Evolutionary conservation across 768 basidiomycete species (phyloP), one percentile per base, ranked within the genome.

Genomic region (Lactifluus volemus): DNA sequence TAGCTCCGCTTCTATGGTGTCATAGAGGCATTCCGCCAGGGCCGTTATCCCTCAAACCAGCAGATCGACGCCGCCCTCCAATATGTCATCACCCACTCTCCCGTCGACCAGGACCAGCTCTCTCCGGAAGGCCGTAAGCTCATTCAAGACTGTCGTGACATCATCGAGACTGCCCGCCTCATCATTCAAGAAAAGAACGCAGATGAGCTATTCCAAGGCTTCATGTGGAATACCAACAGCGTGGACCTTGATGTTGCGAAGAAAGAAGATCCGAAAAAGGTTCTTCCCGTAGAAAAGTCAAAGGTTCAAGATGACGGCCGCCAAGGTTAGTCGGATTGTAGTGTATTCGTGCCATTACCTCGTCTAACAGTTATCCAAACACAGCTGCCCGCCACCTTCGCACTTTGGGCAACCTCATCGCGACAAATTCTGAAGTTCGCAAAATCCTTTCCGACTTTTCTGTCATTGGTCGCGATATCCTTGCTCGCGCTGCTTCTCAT

Each of bases 381-480:
- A 9, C 42, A 89, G 92, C 92, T 21, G 82, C 89, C 49, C 80
- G 80, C 58, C 92, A 98, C 73, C 82, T 98, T 15, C 90, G 94
- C 65, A 94, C 93, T 0, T 81, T 99, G 50, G 78, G 91, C 61
- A 82, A 83, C 47, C 86, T 98, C 68, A 78, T 98, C 68, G 78
- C 93, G 63, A 96, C 95, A 70, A 99, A 99, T 75, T 87, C 89
- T 0, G 90, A 96, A 75, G 87, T 89, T 34, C 87, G 93, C 68
- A 96, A 97, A 71, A 84, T 97, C 32, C 73, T 95, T 55, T 80
- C 84, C 2, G 91, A 93, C 72, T 85, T 89, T 64, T 80, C 83
- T 10, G 71, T 86, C 60, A 84, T 92, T 52, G 89, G 89, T 0
- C 86, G 92, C 45, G 92, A 96, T 71, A 77, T 97, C 56, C 83